Evolutionary conservation across 2,329 filamentous ascomycete species (phyloP).

Genomic region (Aureobasidium zeae): DNA sequence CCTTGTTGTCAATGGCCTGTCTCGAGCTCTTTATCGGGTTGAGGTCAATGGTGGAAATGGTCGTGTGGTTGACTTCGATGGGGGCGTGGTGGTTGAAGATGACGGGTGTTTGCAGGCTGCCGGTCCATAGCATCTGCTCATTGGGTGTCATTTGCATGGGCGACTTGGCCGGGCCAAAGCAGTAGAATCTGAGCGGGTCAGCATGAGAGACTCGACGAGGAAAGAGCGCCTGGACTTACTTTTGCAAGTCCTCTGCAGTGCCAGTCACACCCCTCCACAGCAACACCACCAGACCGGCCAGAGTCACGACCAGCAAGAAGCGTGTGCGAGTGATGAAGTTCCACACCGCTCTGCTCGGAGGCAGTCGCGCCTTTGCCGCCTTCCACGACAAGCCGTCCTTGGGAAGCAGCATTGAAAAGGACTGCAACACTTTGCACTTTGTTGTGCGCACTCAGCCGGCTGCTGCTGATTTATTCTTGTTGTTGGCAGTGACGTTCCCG

Average conservation of each 20-base stretch:
- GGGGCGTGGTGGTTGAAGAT: conserved; percentile 93
- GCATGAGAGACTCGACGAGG: not conserved
- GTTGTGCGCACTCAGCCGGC: too few species aligned
- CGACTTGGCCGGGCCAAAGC: conserved; percentile 90
- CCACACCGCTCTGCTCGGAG: conserved; percentile 58
- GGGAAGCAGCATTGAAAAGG: conserved; percentile 82
- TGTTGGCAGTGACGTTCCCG: too few species aligned
- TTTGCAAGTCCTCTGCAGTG: conserved; percentile 81
- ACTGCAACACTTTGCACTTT: too few species aligned
- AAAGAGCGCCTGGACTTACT: conserved; percentile 44
- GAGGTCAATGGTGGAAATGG: conserved; percentile 72
- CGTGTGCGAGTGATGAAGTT: conserved; percentile 64
- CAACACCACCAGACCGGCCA: conserved; percentile 64
- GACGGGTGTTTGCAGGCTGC: conserved; percentile 82
- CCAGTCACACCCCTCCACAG: conserved; percentile 80
- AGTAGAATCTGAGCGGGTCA: conserved; percentile 70
- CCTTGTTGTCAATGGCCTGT: conserved; percentile 68
- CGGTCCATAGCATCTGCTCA: conserved; percentile 82
- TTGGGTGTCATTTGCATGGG: conserved; percentile 92
- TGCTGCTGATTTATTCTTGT: too few species aligned
- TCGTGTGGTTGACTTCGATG: conserved; percentile 69
- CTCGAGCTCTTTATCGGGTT: conserved; percentile 75
- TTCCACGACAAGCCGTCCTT: conserved; percentile 92
- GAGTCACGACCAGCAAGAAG: conserved; percentile 62
- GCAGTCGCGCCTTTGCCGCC: conserved; percentile 69